These are phyloP conservation scores for Urtica urens DNA, from an alignment of 306 rosid genomes.

Conservation along the genomic window DNA sequence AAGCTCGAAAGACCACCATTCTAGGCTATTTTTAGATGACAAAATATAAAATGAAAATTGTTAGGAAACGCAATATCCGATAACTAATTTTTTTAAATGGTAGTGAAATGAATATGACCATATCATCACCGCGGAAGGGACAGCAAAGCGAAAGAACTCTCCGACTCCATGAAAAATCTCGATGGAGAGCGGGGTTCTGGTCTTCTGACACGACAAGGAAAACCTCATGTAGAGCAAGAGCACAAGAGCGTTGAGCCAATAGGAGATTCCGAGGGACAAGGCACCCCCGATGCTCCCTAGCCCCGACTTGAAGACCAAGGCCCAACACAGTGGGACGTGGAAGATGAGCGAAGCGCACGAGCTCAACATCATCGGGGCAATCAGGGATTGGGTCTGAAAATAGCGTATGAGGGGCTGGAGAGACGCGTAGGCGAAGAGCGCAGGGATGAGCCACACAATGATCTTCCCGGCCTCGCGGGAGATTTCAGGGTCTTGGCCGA, in stretches of 20 bases:
- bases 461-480: slow-evolving; percentile 56
- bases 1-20: slow-evolving; percentile 71
- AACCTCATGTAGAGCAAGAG: slow-evolving; percentile 43
- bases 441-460: slow-evolving; percentile 53
- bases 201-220: slow-evolving; percentile 29
- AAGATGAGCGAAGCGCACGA: slow-evolving; percentile 27
- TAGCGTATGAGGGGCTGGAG: slow-evolving; percentile 52
- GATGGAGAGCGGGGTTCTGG: slow-evolving; percentile 39
- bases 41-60: background rate
- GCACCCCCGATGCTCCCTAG: slow-evolving; percentile 56
- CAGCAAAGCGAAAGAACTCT: slow-evolving; percentile 48
- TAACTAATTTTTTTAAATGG: background rate
- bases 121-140: slow-evolving; percentile 70
- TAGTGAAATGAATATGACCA: slow-evolving; percentile 30
- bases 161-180: slow-evolving; percentile 45
- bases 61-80: too few relatives aligned
- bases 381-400: slow-evolving; percentile 59
- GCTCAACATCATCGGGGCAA: slow-evolving; percentile 44
- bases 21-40: slow-evolving; percentile 27
- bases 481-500: slow-evolving; percentile 76
- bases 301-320: slow-evolving; percentile 45
- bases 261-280: slow-evolving; percentile 45
- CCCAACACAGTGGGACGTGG: slow-evolving; percentile 59
- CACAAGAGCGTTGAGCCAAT: slow-evolving; percentile 51
- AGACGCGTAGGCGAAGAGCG: slow-evolving; percentile 53